These are phyloP conservation scores for Rhizoclosmatium sp. DNA, from an alignment of 192 early-diverging fungal genomes.

Conservation along the genomic window DNA sequence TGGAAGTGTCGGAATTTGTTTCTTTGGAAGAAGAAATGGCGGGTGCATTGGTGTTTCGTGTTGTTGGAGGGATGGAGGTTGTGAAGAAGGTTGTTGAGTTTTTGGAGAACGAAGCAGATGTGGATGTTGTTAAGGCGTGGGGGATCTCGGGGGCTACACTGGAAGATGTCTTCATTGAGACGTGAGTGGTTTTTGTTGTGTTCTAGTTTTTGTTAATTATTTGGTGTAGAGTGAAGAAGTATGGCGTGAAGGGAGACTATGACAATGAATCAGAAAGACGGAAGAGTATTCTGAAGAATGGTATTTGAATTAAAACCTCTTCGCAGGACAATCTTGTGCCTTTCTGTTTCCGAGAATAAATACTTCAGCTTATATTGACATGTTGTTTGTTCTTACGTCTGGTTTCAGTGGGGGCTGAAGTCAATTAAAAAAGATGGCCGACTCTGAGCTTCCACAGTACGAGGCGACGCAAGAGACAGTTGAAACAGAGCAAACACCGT, in stretches of 20 bases:
- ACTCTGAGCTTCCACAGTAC: too few relatives aligned
- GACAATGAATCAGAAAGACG: too few relatives aligned
- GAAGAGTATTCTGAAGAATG: too few relatives aligned
- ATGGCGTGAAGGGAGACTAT: too few relatives aligned
- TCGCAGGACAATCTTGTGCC: not conserved
- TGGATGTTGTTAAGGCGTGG: conserved; percentile 9
- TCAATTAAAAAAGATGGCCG: too few relatives aligned
- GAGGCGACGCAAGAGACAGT: too few relatives aligned
- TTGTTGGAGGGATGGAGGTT: not conserved
- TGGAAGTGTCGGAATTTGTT: conserved; percentile 39
- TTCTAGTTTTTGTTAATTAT: too few relatives aligned
- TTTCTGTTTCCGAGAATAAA: not conserved
- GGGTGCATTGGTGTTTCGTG: conserved; percentile 7
- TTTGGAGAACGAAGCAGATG: not conserved
- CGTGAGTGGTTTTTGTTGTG: not conserved
- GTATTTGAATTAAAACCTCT: too few relatives aligned
- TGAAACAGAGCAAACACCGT: too few relatives aligned
- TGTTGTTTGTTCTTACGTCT: too few relatives aligned
- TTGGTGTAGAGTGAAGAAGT: too few relatives aligned
- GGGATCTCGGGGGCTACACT: not conserved
- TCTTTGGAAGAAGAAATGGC: conserved; percentile 27
- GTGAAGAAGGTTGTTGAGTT: not conserved
- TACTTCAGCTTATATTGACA: not conserved
- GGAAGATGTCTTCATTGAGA: conserved; percentile 4
- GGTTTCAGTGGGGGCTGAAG: too few relatives aligned